phyloP scores from a whole-genome alignment of 768 basidiomycete species.

The Mycena belliarum region DNA sequence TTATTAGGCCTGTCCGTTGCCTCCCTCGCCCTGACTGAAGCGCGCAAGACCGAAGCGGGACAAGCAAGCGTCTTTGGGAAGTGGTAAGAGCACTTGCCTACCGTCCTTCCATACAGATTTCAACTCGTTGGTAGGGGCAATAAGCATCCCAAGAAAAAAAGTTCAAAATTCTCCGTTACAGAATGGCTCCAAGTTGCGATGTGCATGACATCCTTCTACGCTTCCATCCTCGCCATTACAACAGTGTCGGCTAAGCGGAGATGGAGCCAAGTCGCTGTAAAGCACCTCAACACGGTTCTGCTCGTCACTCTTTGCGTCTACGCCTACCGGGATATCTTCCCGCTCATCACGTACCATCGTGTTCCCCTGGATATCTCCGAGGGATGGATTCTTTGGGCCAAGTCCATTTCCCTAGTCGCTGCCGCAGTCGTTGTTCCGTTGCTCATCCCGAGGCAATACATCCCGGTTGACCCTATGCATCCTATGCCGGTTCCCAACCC shows the following conservation, averaged over 20 bases:
- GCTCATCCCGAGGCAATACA: constrained; percentile 55
- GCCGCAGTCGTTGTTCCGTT: constrained; percentile 54
- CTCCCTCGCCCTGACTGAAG: constrained; percentile 38
- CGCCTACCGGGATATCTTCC: constrained; percentile 60
- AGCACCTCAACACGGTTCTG: constrained; percentile 51
- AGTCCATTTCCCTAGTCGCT: constrained; percentile 46
- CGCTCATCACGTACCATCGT: constrained; percentile 55
- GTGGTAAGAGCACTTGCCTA: constrained; percentile 7
- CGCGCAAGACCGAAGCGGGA: constrained; percentile 7
- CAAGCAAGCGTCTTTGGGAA: constrained; percentile 19
- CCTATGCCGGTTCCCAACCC: constrained; percentile 37
- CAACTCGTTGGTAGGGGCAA: constrained; percentile 22
- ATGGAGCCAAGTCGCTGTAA: constrained; percentile 38
- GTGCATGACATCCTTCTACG: constrained; percentile 39
- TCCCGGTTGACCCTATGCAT: constrained; percentile 56
- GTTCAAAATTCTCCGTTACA: constrained; percentile 17
- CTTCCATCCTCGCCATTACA: constrained; percentile 43
- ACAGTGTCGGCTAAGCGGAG: constrained; percentile 38
- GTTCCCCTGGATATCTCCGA: constrained; percentile 50
- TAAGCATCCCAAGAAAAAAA: constrained; percentile 26
- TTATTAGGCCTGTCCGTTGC: constrained; percentile 54
- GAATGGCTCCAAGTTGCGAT: constrained; percentile 34
- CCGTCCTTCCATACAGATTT: no score
- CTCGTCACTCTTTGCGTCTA: constrained; percentile 50
- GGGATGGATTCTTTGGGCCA: constrained; percentile 54